These are phyloP conservation scores for Trapa bicornis DNA, from an alignment of 345 rosid genomes.

Conservation along the genomic window DNA sequence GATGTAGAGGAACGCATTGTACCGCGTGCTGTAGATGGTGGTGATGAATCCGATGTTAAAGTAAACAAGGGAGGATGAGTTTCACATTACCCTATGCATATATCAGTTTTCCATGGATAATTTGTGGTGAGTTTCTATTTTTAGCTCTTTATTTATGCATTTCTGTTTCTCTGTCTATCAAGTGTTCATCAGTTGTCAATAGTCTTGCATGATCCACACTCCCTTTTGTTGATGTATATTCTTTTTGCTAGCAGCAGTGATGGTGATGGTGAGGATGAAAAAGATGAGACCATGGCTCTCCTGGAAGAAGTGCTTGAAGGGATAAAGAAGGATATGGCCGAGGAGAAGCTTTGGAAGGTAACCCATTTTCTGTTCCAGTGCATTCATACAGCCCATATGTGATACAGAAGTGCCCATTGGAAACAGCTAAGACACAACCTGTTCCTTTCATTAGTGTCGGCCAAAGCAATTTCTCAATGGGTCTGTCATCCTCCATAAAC, in stretches of 20 bases:
- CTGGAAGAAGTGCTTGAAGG: constrained; percentile 81
- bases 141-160: neutral
- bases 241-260: constrained; percentile 2
- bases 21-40: constrained; percentile 76
- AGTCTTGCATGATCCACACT: neutral
- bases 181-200: neutral
- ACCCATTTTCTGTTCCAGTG: neutral
- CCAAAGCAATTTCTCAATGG: no score
- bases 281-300: constrained; percentile 81
- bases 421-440: neutral
- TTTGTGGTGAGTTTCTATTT: neutral
- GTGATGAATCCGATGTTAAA: constrained; percentile 87
- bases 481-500: no score
- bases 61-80: constrained; percentile 48
- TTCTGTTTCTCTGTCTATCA: neutral
- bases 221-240: neutral
- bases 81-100: neutral
- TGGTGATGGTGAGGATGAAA: constrained; percentile 16
- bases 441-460: neutral
- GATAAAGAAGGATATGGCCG: constrained; percentile 87
- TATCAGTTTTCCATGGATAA: neutral
- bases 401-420: no score
- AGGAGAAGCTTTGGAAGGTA: constrained; percentile 80
- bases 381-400: neutral
- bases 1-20: constrained; percentile 71